These are phyloP conservation scores for Punctularia strigosozonata DNA, from an alignment of 768 basidiomycete species.

Conservation along the genomic window DNA sequence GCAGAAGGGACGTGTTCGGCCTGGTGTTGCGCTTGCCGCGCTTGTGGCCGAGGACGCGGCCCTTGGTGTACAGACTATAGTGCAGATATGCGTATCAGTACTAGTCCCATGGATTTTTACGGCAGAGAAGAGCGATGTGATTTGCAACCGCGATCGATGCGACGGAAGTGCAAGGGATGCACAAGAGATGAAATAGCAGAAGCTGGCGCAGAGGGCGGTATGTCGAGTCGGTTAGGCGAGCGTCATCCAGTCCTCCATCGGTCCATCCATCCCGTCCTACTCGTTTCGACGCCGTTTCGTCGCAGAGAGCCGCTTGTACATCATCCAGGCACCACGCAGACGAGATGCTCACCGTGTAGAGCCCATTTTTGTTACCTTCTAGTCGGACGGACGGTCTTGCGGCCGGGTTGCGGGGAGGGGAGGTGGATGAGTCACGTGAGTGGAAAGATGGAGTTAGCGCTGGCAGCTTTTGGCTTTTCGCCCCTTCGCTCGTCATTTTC, in stretches of 20 bases:
- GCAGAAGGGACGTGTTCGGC: slow-evolving; percentile 92
- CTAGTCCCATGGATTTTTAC: slow-evolving; percentile 3
- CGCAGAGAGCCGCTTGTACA: background rate
- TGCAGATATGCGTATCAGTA: slow-evolving; percentile 8
- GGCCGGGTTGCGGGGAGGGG: too few relatives aligned
- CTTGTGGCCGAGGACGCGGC: slow-evolving; percentile 96
- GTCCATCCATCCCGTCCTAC: background rate
- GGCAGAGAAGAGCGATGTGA: slow-evolving; percentile 2
- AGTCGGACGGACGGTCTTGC: background rate
- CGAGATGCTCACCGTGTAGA: background rate
- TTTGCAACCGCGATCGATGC: too few relatives aligned
- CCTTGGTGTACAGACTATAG: slow-evolving; percentile 89
- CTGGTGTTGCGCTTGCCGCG: slow-evolving; percentile 94
- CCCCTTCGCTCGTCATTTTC: too few relatives aligned
- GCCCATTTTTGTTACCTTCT: background rate
- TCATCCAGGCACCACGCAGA: background rate
- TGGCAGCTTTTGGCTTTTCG: too few relatives aligned
- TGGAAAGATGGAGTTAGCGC: too few relatives aligned
- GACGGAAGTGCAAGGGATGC: too few relatives aligned
- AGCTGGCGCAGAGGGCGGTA: too few relatives aligned
- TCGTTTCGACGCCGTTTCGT: background rate
- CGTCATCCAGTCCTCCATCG: background rate
- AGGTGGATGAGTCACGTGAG: too few relatives aligned
- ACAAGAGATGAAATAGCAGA: too few relatives aligned
- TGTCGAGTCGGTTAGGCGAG: background rate